Evolutionary conservation across 192 early-diverging fungal genomes (phyloP), one percentile per base, ranked within the genome.

Genomic region (Thamnidium elegans): DNA sequence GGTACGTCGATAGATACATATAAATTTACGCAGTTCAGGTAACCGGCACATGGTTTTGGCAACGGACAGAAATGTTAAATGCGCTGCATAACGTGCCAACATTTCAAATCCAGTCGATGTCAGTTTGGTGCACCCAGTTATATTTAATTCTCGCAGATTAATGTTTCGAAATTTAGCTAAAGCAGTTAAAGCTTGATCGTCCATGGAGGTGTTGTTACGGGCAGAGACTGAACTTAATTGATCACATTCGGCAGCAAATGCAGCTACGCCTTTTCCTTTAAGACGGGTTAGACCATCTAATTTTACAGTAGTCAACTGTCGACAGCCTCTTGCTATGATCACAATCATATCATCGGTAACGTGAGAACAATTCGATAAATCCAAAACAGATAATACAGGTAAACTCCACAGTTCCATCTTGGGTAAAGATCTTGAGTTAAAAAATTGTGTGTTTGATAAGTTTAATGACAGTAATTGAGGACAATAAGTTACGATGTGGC

Each of bases 311-410:
- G 36, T 17, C 20, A 58, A n/a, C 19, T 9, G 19, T 42, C 17
- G 55, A 58, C 55, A 58, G 20, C 31, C 31, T 14, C 55, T 17
- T 15, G 55, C 55, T 20, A 58, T 58, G 7, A 15, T 58, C 17
- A 58, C 36, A 42, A 58, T 42, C 55, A 58, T 42, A 10, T 58
- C 55, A 42, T 58, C 55, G 19, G 31, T 58, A 11, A 58, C 55
- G 20, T 36, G 34, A 8, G 20, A 30, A 2, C 55, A 58, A 19
- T 42, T 19, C 11, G 55, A 58, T 58, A 58, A 58, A 58, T 58
- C 34, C 31, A 58, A 4, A 11, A 19, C 4, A 9, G 55, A 36
- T 20, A 58, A 42, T 0, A 36, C 17, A 17, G 8, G 55, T 20
- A 58, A 19, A 19, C 36, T 42, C 55, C 55, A 58, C 6, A 19